Evolutionary conservation across 768 basidiomycete genomes (phyloP).

Genomic region (Gyrodon lividus): DNA sequence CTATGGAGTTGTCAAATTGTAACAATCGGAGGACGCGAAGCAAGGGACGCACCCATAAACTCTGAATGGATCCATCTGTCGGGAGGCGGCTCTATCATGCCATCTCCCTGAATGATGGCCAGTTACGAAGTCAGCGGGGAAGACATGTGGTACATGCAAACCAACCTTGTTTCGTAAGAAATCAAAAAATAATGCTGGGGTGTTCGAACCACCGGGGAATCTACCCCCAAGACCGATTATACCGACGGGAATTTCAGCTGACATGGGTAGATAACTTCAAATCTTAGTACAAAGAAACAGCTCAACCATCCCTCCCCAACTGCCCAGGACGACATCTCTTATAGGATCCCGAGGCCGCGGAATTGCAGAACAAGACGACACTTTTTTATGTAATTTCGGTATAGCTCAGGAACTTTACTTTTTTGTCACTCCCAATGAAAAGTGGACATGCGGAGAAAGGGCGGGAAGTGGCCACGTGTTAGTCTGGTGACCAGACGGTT

Average conservation of each 20-base stretch:
- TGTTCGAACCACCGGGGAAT: slow-evolving; percentile 14
- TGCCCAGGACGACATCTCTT: no score
- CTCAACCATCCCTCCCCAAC: no score
- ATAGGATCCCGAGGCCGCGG: no score
- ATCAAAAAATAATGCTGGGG: slow-evolving; percentile 11
- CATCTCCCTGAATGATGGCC: slow-evolving; percentile 10
- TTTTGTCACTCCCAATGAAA: no score
- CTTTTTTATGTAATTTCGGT: no score
- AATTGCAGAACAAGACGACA: no score
- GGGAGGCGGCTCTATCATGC: slow-evolving; percentile 11
- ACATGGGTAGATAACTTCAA: slow-evolving; percentile 7
- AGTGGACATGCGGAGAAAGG: no score
- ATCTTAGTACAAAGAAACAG: no score
- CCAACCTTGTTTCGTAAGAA: slow-evolving; percentile 13
- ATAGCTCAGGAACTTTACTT: no score
- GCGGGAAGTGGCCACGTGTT: no score
- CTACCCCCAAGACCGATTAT: slow-evolving; percentile 14
- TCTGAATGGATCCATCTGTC: slow-evolving; percentile 13
- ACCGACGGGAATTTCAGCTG: slow-evolving; percentile 12
- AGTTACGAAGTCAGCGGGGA: not conserved
- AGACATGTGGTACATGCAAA: not conserved
- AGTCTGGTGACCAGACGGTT: no score
- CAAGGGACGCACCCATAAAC: slow-evolving; percentile 6
- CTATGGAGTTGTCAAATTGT: not conserved
- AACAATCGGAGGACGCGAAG: not conserved